Base-by-base conservation (phyloP, 1,284 basidiomycete species). In the Cerrena zonata region DNA sequence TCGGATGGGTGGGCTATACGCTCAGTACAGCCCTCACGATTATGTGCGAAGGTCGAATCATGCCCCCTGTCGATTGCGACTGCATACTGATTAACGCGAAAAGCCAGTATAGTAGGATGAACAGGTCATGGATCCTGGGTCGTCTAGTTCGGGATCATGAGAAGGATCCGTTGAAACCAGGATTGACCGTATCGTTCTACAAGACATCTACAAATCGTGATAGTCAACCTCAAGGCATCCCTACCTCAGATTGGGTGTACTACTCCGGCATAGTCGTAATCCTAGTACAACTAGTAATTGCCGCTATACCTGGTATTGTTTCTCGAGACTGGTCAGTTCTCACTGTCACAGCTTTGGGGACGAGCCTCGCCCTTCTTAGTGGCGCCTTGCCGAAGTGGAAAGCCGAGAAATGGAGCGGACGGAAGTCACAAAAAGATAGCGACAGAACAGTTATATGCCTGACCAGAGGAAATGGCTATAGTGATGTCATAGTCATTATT, bases 1-100 rank as follows among this genome's bases (percentile, higher is more conserved):
- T 70, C 53, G 68, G 69, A 26, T 70, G 67, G 68, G 65, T 69
- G 26, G 63, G 63, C 12, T 70, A 69, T 48, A 61, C 65, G 18
- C 56, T 70, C 53, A 56, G 50, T 39, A 58, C 66, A 27, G 50
- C 68, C 40, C 53, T 64, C 10, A 54, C 59, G 21, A 58, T 59
- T 5, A 53, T 69, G 23, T 67, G 69, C 24, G 59, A 60, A 41
- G 56, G 63, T 22, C 57, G 59, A 21, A 63, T 70, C 39, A 58
- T 66, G 53, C 67, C 68, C 24, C 21, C 53, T 15, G 56, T 64
- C 13, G 67, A 69, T 54, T 61, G 50, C 44, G 45, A 47, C 18
- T 41, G 18, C 39, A 52, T 51, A 25, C 45, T 69, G 37, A 56
- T 68, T 38, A 64, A 68, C 46, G 65, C 57, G 11, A 51, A 53